Conservation (phyloP, 2,329 filamentous ascomycete species). For the Clarireedia hainanense region DNA sequence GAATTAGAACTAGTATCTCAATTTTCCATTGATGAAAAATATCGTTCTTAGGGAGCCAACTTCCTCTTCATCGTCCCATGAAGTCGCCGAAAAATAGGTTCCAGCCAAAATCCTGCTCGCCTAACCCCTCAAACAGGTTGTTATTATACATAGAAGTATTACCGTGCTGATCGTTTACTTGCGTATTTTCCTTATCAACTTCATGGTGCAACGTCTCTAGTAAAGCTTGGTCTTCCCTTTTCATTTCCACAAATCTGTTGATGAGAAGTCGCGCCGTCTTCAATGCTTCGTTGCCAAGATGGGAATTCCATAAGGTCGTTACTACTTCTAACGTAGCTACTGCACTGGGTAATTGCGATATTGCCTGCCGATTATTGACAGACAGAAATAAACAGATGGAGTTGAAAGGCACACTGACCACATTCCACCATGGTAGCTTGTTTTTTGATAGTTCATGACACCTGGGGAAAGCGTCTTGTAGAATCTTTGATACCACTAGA, state of each 20-base stretch:
- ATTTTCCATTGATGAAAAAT: no score
- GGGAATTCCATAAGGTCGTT: constrained; percentile 12
- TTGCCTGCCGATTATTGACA: constrained; percentile 14
- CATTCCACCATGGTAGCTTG: constrained; percentile 20
- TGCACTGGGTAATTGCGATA: constrained; percentile 14
- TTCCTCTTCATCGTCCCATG: background rate
- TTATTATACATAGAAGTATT: background rate
- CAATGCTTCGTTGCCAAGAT: constrained; percentile 19
- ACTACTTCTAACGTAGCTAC: constrained; percentile 15
- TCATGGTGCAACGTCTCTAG: constrained; percentile 15
- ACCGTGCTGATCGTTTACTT: background rate
- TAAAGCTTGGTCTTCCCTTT: constrained; percentile 10
- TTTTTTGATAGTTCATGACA: constrained; percentile 10
- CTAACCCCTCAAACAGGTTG: background rate
- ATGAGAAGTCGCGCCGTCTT: constrained; percentile 19
- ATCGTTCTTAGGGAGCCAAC: no score
- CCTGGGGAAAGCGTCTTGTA: constrained; percentile 15
- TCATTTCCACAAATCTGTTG: constrained; percentile 14
- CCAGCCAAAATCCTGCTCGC: background rate
- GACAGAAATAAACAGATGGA: constrained; percentile 18
- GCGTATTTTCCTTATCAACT: constrained; percentile 3
- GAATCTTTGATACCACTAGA: constrained; percentile 8
- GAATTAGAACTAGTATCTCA: no score
- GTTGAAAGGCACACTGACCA: constrained; percentile 18
- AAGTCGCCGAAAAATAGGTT: background rate